Evolutionary conservation across 495 filamentous ascomycete species (phyloP).

Genomic region (Talaromyces stipitatus): DNA sequence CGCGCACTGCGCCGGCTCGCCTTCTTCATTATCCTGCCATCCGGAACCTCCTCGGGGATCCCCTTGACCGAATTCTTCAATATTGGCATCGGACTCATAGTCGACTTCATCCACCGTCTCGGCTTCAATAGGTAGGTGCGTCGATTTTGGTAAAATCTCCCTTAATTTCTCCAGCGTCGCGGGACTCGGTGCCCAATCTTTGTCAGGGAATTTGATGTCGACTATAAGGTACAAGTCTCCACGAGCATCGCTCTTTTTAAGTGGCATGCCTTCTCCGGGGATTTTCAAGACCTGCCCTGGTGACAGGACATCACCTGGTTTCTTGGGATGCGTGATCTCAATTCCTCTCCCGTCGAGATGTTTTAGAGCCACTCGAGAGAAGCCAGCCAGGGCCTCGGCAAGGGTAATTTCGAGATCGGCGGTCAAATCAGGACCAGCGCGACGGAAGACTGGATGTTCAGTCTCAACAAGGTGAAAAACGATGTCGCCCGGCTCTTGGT

Average conservation of each 20-base stretch:
- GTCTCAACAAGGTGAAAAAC: constrained; percentile 80
- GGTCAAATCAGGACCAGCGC: constrained; percentile 75
- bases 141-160: constrained; percentile 64
- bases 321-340: constrained; percentile 59
- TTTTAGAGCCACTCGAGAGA: constrained; percentile 82
- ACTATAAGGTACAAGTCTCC: constrained; percentile 85
- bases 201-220: constrained; percentile 81
- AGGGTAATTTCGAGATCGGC: constrained; percentile 74
- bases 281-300: constrained; percentile 82
- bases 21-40: constrained; percentile 69
- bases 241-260: constrained; percentile 71
- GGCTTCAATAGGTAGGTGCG: constrained; percentile 44
- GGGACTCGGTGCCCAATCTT: constrained; percentile 70
- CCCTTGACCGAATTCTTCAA: constrained; percentile 70
- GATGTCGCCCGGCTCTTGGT: constrained; percentile 86
- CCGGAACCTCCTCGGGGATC: constrained; percentile 64
- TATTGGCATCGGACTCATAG: constrained; percentile 68
- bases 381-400: constrained; percentile 78
- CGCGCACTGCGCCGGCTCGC: constrained; percentile 64
- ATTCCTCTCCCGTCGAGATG: constrained; percentile 94
- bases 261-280: constrained; percentile 85
- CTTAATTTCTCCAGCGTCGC: constrained; percentile 57
- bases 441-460: constrained; percentile 69
- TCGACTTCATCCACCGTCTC: constrained; percentile 81
- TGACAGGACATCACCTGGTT: constrained; percentile 64